phyloP scores from a whole-genome alignment of 106 monocot genomes.

The Agapanthus africanus region DNA sequence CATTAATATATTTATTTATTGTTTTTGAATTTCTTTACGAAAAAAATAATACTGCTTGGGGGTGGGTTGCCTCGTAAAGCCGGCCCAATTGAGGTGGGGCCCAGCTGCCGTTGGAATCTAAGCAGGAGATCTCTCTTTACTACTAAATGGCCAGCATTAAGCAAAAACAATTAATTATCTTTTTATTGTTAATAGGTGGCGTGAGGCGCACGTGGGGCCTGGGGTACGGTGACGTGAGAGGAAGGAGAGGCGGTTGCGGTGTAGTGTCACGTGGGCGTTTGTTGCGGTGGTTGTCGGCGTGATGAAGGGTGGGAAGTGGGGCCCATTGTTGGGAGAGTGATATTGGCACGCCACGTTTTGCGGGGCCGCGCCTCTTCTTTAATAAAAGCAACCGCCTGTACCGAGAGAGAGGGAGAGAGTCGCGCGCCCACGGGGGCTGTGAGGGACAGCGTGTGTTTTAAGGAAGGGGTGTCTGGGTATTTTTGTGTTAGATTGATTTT shows the following conservation, averaged over 20 bases:
- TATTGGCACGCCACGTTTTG: background rate
- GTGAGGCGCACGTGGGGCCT: background rate
- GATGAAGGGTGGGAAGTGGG: background rate
- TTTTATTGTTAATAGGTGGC: background rate
- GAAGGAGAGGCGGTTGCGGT: background rate
- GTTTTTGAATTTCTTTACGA: no score
- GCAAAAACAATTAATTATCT: background rate
- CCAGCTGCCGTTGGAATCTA: background rate
- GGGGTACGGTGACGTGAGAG: slow-evolving; percentile 4
- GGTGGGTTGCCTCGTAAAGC: no score
- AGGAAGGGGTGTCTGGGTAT: no score
- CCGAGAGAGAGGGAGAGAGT: background rate
- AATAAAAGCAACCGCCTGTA: background rate
- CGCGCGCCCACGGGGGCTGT: no score
- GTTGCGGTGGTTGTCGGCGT: background rate
- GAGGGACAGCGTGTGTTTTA: no score
- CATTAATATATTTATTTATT: background rate
- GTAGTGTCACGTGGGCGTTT: background rate
- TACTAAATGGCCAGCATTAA: background rate
- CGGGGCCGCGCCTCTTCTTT: background rate
- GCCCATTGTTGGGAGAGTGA: background rate
- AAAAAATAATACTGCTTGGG: no score
- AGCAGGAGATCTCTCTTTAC: slow-evolving; percentile 3
- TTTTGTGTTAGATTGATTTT: no score
- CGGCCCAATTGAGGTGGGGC: background rate